Base-by-base conservation (phyloP, 441 rosid genomes). In the Mallotus repandus region DNA sequence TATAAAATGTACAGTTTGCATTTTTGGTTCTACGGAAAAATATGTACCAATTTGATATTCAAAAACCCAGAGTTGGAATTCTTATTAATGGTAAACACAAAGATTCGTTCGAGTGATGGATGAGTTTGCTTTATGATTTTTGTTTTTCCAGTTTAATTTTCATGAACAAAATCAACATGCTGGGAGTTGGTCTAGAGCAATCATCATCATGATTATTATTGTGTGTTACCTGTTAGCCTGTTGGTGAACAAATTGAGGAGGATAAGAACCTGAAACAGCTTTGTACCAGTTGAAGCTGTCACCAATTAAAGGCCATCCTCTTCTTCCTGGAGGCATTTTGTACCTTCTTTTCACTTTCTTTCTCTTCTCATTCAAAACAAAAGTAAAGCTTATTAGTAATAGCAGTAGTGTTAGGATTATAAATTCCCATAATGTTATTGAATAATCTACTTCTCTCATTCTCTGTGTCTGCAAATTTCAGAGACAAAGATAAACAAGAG, bases 291-390 rank as follows among this genome's bases (percentile, higher is more conserved):
- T 81, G 52, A 88, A 68, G 79, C 90, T 87, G 64, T 93, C 90
- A n/a, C 98, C 97, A 25, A 93, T 55, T 15, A 91, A 48, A 4
- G 94, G 95, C 95, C 93, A 93, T n/a, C 97, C 93, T 84, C 86
- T 75, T 43, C 88, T 84, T 76, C 97, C 92, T 0, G 90, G 92
- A 5, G 98, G 98, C 32, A 85, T 63, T 48, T 14, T 86, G 59
- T 65, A 68, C 25, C 46, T 52, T 21, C 63, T 65, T 16, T n/a
- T 79, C 66, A 63, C 59, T 57, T 63, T 64, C 13, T 18, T 63
- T 66, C 48, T 79, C 53, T 22, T 59, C 5, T 49, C 66, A 12
- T 18, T 57, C 0, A 62, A 10, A 4, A 53, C 15, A 63, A 62
- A 69, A 1, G 32, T 19, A 4, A 69, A 45, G 69, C 41, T 43